Conservation (phyloP, 2,329 filamentous ascomycete genomes). For the Penicillium sp. region DNA sequence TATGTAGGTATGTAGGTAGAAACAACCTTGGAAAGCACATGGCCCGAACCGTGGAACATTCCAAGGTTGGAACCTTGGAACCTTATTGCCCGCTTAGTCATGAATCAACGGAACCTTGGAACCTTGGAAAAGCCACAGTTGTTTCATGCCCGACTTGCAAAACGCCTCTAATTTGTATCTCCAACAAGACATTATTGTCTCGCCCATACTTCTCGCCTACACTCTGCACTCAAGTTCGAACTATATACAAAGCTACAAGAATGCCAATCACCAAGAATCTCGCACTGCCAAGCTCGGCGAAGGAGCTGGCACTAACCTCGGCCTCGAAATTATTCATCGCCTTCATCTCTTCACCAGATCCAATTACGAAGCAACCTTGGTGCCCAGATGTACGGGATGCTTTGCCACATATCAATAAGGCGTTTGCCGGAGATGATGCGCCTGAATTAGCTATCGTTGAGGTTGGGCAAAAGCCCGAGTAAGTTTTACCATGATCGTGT, state of each 20-base stretch:
- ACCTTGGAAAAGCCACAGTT: not conserved
- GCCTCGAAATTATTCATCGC: slow-evolving; percentile 27
- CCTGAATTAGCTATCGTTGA: slow-evolving; percentile 26
- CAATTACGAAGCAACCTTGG: slow-evolving; percentile 32
- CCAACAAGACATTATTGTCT: not conserved
- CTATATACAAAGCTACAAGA: not conserved
- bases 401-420: slow-evolving; percentile 25
- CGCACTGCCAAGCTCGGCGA: slow-evolving; percentile 14
- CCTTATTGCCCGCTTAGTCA: not conserved
- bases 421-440: slow-evolving; percentile 23
- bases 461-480: slow-evolving; percentile 32
- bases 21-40: too few species aligned
- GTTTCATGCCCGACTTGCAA: not conserved
- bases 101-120: not conserved
- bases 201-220: not conserved
- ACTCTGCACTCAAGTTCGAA: not conserved
- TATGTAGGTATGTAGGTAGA: too few species aligned
- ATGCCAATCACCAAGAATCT: slow-evolving; percentile 26
- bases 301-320: slow-evolving; percentile 10
- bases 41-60: too few species aligned
- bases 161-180: not conserved
- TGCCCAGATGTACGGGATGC: slow-evolving; percentile 36
- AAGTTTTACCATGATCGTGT: slow-evolving; percentile 9
- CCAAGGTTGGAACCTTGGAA: too few species aligned
- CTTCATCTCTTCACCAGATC: slow-evolving; percentile 33